Percentiles rank a stretch among this genome's conserved stretches.
Conservation (phyloP, 2,329 filamentous ascomycete species). For the Botrytis paeoniae region DNA sequence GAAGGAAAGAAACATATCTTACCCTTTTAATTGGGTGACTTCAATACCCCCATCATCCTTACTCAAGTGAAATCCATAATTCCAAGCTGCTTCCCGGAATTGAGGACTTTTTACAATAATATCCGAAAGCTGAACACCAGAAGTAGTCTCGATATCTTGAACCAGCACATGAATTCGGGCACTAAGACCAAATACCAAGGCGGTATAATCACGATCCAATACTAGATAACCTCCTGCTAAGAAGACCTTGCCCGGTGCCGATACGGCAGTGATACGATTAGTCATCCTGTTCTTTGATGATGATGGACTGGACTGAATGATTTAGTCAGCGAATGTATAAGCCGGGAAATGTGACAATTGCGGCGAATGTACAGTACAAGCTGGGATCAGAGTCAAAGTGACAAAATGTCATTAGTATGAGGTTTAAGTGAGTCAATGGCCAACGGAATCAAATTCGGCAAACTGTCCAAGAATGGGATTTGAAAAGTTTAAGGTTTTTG, state of each 20-base stretch:
- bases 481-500: neutral
- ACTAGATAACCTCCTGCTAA: conserved; percentile 94
- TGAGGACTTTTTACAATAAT: conserved; percentile 90
- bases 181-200: conserved; percentile 65
- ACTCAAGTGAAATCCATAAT: conserved; percentile 72
- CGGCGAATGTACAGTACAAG: neutral
- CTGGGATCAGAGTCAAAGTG: neutral
- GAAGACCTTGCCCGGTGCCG: conserved; percentile 93
- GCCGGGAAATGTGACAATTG: neutral
- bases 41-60: conserved; percentile 74
- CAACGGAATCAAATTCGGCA: neutral
- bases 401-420: neutral
- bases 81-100: conserved; percentile 83
- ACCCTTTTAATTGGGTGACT: conserved; percentile 77
- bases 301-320: neutral
- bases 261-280: conserved; percentile 50
- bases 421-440: neutral
- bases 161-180: conserved; percentile 66
- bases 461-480: neutral
- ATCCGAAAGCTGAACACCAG: conserved; percentile 63
- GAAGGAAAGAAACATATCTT: conserved; percentile 41
- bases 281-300: neutral
- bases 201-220: conserved; percentile 82
- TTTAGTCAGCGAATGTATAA: neutral
- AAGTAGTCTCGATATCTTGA: conserved; percentile 54